Percentiles rank a stretch among this genome's conserved stretches.
Evolutionary conservation across 257 asterid species (phyloP).

Genomic region (Primulina tabacum): DNA sequence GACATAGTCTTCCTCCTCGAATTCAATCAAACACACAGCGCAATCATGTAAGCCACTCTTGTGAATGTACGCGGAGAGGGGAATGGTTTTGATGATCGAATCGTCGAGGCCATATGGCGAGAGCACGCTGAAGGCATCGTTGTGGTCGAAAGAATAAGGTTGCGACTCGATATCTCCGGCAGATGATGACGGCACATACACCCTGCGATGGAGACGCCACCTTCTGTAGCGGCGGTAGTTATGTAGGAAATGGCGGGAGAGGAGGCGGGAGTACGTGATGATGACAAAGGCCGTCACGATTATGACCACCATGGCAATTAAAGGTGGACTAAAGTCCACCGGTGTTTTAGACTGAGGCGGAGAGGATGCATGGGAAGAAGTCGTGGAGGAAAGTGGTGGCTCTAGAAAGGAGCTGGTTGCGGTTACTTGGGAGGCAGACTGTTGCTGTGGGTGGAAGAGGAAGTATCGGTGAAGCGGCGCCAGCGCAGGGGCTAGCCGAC

Average conservation of each 20-base stretch:
- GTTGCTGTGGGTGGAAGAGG: constrained; percentile 19
- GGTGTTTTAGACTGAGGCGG: constrained; percentile 60
- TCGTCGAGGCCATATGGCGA: constrained; percentile 94
- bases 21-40: constrained; percentile 84
- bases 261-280: constrained; percentile 26
- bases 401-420: constrained; percentile 14
- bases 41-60: constrained; percentile 68
- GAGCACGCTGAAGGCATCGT: constrained; percentile 61
- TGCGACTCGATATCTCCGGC: constrained; percentile 79
- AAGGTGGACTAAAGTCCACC: constrained; percentile 87
- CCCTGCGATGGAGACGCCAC: constrained; percentile 73
- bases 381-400: constrained; percentile 15
- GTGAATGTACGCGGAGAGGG: constrained; percentile 64
- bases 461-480: constrained; percentile 18
- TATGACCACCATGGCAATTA: constrained; percentile 85
- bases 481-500: constrained; percentile 36
- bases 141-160: constrained; percentile 57
- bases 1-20: constrained; percentile 73
- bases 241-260: not conserved
- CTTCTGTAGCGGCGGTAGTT: constrained; percentile 50
- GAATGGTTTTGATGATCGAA: constrained; percentile 71
- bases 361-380: constrained; percentile 28
- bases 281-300: constrained; percentile 78
- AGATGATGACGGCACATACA: constrained; percentile 64
- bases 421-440: constrained; percentile 24